Conservation (phyloP, 2,329 filamentous ascomycete genomes). For the Calonectria multiphialidica region DNA sequence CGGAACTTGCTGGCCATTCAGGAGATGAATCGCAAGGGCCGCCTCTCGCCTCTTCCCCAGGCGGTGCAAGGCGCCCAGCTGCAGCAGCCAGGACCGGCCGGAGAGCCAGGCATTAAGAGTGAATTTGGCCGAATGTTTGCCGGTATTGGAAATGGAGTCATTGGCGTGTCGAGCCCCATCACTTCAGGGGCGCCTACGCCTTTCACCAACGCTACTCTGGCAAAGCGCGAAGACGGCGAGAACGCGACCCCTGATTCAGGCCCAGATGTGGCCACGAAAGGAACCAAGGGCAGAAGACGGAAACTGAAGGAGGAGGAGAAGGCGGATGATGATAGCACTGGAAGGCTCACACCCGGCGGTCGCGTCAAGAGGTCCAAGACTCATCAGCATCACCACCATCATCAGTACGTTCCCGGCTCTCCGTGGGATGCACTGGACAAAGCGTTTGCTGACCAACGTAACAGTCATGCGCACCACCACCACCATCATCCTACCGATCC, state of each 20-base stretch:
- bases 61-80: slow-evolving; percentile 93
- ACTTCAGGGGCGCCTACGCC: slow-evolving; percentile 55
- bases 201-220: slow-evolving; percentile 58
- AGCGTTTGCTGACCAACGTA: slow-evolving; percentile 35
- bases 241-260: slow-evolving; percentile 58
- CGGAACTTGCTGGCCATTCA: slow-evolving; percentile 83
- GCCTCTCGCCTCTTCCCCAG: slow-evolving; percentile 89
- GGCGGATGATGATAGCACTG: slow-evolving; percentile 75
- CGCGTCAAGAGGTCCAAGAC: slow-evolving; percentile 78
- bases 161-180: slow-evolving; percentile 65
- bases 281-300: slow-evolving; percentile 69
- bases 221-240: slow-evolving; percentile 67
- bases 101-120: slow-evolving; percentile 91
- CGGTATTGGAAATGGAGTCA: slow-evolving; percentile 78
- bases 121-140: slow-evolving; percentile 96
- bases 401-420: slow-evolving; percentile 65
- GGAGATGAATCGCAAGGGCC: slow-evolving; percentile 83
- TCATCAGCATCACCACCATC: slow-evolving; percentile 74
- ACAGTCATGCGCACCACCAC: slow-evolving; percentile 69
- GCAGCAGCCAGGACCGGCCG: slow-evolving; percentile 81
- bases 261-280: slow-evolving; percentile 55
- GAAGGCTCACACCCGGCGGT: slow-evolving; percentile 70
- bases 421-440: background rate
- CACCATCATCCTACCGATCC: slow-evolving; percentile 67
- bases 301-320: slow-evolving; percentile 85